Base-by-base conservation (phyloP, 768 basidiomycete genomes). In the Xanthoconium stramineum region DNA sequence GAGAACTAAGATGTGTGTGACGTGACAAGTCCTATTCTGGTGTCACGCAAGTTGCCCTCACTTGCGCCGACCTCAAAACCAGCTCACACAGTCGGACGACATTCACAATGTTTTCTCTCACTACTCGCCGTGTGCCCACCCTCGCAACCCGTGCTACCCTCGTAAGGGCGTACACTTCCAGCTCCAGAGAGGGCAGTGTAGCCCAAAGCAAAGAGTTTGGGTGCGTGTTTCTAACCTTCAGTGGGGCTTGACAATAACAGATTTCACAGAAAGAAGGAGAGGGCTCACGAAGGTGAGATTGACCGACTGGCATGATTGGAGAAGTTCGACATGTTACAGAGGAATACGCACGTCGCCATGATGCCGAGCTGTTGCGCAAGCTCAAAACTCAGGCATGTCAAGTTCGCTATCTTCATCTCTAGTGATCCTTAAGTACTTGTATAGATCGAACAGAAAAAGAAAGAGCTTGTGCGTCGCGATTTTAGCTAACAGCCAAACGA, bases 181-280 rank as follows among this genome's bases (percentile, higher is more conserved):
- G 78, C 50, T 33, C 56, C 35, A 75, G 54, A 39, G 84, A 86
- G 42, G 85, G 83, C 39, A 79, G 78, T 40, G 82, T 85, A 47
- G 87, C 86, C 35, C 73, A 82, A 60, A 83, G 82, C 53, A 80
- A 71, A 68, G 82, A 77, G 50, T 89, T 89, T 74, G 78, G 77
- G 88, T 86, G 62, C 52, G 79, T 57, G 19, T 45, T 8, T 28
- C 24, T 17, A 12, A 32, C 30, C 28, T 43, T 36, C n/a, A 17
- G 28, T n/a, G 6, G 6, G 11, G 5, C 15, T 37, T 11, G 35
- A 35, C 15, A 24, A 30, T 52, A 24, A 67, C 32, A 47, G 14
- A 10, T 7, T 24, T 12, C 28, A n/a, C 69, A 90, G 88, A 64
- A 83, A 83, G 72, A 89, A 82, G 71, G 88, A 89, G 70, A 84